Conservation (phyloP, 2,329 filamentous ascomycete species). For the Aspergillus bombycis region DNA sequence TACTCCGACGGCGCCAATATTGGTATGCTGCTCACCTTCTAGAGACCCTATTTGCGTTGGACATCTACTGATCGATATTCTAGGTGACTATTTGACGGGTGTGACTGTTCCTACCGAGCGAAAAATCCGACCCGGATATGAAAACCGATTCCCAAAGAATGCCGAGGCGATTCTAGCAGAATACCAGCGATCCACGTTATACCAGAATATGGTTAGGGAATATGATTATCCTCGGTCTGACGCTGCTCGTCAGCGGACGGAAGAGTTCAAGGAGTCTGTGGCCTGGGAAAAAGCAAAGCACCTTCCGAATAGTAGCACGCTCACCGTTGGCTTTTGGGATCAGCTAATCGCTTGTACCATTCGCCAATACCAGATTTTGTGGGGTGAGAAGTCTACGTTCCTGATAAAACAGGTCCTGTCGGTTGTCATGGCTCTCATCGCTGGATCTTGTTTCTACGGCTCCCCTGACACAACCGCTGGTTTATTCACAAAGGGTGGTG, state of each 20-base stretch:
- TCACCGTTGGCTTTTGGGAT: slow-evolving; percentile 57
- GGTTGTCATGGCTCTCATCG: slow-evolving; percentile 62
- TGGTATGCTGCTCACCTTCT: slow-evolving; percentile 45
- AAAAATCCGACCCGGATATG: slow-evolving; percentile 46
- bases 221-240: slow-evolving; percentile 56
- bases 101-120: slow-evolving; percentile 61
- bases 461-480: slow-evolving; percentile 61
- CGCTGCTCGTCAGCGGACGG: slow-evolving; percentile 53
- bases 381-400: slow-evolving; percentile 66
- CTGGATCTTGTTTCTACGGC: slow-evolving; percentile 70
- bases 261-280: slow-evolving; percentile 59
- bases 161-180: slow-evolving; percentile 47
- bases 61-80: neutral
- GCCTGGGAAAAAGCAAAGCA: slow-evolving; percentile 57
- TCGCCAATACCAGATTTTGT: slow-evolving; percentile 68
- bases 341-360: slow-evolving; percentile 61
- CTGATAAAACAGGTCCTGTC: slow-evolving; percentile 64
- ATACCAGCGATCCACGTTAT: slow-evolving; percentile 61
- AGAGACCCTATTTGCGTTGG: neutral
- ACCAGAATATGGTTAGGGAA: slow-evolving; percentile 52
- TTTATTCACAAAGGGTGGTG: slow-evolving; percentile 66
- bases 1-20: slow-evolving; percentile 63
- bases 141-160: slow-evolving; percentile 49
- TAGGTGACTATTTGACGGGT: slow-evolving; percentile 66
- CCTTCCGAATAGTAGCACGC: slow-evolving; percentile 57